These are phyloP conservation scores for Acer saccharum DNA, from an alignment of 345 rosid species.

Conservation along the genomic window DNA sequence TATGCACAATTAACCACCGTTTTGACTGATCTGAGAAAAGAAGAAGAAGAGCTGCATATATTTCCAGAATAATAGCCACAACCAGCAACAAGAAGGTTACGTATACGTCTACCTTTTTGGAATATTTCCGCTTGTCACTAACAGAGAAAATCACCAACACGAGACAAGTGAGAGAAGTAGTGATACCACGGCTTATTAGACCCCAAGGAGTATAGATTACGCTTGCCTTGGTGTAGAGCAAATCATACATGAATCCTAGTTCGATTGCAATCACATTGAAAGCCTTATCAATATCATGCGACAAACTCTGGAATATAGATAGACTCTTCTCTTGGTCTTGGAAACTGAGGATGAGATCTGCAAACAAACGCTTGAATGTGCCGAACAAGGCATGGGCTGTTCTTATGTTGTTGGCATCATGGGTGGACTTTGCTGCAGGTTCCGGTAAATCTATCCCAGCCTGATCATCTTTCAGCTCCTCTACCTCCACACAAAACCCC, in stretches of 20 bases:
- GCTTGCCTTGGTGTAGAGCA: constrained; percentile 33
- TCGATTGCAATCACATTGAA: constrained; percentile 36
- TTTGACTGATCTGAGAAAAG: constrained; percentile 13
- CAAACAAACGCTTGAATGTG: constrained; percentile 30
- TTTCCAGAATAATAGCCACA: constrained; percentile 3
- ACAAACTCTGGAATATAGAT: not conserved
- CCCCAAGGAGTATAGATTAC: not conserved
- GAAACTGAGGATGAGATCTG: constrained; percentile 30
- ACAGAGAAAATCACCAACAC: constrained; percentile 1
- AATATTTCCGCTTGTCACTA: not conserved
- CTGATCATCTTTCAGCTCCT: not conserved
- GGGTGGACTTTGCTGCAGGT: not conserved
- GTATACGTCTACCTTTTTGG: not conserved
- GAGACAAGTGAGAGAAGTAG: not conserved
- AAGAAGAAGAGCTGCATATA: not conserved
- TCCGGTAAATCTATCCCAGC: not conserved
- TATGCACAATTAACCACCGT: not conserved
- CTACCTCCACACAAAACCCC: not conserved
- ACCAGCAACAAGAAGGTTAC: constrained; percentile 1
- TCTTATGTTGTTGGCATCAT: not conserved
- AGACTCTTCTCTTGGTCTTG: constrained; percentile 26
- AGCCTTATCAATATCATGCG: constrained; percentile 10
- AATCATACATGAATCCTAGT: constrained; percentile 33
- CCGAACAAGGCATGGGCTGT: not conserved
- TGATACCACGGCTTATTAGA: not conserved